Percentiles rank a stretch among this genome's conserved stretches.
phyloP scores from a whole-genome alignment of 129 eudicot species.

The Rutidosis leptorrhynchoides region DNA sequence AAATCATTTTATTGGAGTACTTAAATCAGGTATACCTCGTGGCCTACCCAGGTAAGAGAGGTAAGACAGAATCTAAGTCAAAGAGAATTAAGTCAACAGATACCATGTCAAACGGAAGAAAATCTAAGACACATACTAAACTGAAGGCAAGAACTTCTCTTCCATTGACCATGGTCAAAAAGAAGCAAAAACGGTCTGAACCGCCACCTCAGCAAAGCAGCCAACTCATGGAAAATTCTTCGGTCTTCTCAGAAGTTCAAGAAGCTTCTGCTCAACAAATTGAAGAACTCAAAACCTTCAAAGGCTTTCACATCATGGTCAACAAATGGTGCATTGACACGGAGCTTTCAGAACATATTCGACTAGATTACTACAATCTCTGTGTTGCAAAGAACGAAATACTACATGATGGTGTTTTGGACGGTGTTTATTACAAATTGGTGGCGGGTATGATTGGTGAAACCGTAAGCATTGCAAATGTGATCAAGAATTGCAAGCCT shows the following conservation, averaged over 20 bases:
- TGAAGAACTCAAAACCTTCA: slow-evolving; percentile 10
- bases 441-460: slow-evolving; percentile 63
- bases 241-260: slow-evolving; percentile 4
- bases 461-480: slow-evolving; percentile 54
- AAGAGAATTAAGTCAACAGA: background rate
- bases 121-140: background rate
- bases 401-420: slow-evolving; percentile 52
- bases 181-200: too few relatives aligned
- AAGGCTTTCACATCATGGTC: slow-evolving; percentile 30
- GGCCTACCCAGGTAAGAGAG: background rate
- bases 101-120: background rate
- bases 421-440: slow-evolving; percentile 51
- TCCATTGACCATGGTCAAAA: slow-evolving; percentile 18
- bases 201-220: too few relatives aligned
- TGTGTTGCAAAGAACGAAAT: slow-evolving; percentile 45
- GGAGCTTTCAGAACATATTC: slow-evolving; percentile 29
- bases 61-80: background rate
- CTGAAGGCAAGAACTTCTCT: slow-evolving; percentile 20
- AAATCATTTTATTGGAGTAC: too few relatives aligned
- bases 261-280: slow-evolving; percentile 3
- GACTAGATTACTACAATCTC: slow-evolving; percentile 34
- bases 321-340: slow-evolving; percentile 23
- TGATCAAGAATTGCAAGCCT: slow-evolving; percentile 48
- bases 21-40: too few relatives aligned
- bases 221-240: background rate